A percentile compares a stretch with the other conserved stretches of the same genome.
These are phyloP conservation scores for Citrus medica DNA, from an alignment of 345 rosid species.

Conservation along the genomic window DNA sequence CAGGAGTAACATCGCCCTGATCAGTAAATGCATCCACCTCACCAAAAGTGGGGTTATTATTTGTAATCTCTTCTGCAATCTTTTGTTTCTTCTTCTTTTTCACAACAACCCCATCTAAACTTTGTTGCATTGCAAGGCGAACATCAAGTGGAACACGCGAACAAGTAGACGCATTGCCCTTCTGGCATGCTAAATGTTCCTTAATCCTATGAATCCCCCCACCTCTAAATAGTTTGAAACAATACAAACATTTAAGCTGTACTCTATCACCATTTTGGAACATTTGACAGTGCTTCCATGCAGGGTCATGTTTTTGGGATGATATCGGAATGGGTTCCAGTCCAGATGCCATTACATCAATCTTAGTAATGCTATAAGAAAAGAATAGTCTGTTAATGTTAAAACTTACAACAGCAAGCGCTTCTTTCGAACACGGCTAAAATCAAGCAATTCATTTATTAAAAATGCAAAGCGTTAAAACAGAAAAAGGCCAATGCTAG, in stretches of 20 bases:
- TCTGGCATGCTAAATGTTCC: slow-evolving; percentile 89
- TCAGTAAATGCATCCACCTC: slow-evolving; percentile 29
- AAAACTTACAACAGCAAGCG: neutral
- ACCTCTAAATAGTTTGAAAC: slow-evolving; percentile 79
- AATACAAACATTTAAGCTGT: slow-evolving; percentile 77
- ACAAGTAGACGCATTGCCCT: slow-evolving; percentile 85
- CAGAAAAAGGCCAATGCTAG: neutral
- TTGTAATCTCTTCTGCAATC: slow-evolving; percentile 42
- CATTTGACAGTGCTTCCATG: slow-evolving; percentile 91
- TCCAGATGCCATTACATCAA: slow-evolving; percentile 39
- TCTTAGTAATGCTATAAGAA: slow-evolving; percentile 6
- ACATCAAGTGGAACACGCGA: slow-evolving; percentile 62
- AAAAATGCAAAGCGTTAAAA: neutral
- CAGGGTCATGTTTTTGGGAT: slow-evolving; percentile 85
- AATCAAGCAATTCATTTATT: neutral
- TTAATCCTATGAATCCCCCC: slow-evolving; percentile 96
- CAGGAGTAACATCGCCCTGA: slow-evolving; percentile 33
- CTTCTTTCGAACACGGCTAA: neutral
- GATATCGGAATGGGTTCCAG: slow-evolving; percentile 62
- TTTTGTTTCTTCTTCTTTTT: slow-evolving; percentile 72
- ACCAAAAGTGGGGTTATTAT: slow-evolving; percentile 35
- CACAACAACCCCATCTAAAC: slow-evolving; percentile 65
- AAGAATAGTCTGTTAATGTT: neutral
- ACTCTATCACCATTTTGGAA: slow-evolving; percentile 68
- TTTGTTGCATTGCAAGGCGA: slow-evolving; percentile 52